Conservation (phyloP, 805 yeast genomes). For the Wickerhamiella parazyma region DNA sequence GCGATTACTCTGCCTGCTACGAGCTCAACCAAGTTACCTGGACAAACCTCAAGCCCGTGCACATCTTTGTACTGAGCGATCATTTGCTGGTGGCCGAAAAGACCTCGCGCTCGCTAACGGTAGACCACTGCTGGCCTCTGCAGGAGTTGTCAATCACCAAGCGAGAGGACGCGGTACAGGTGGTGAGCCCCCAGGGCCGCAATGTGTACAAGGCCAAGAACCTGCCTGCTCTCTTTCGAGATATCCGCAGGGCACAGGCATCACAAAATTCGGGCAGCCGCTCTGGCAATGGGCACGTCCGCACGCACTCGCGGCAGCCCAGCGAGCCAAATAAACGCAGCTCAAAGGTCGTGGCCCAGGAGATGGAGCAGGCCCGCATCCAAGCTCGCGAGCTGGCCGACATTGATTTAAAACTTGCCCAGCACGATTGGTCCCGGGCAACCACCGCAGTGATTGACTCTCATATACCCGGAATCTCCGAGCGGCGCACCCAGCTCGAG, state of each 20-base stretch:
- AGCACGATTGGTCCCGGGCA: constrained; percentile 39
- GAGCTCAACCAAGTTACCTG: constrained; percentile 77
- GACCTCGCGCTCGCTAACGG: constrained; percentile 36
- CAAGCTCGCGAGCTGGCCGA: constrained; percentile 55
- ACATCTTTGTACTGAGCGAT: constrained; percentile 66
- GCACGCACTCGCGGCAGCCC: neutral
- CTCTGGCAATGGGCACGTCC: neutral
- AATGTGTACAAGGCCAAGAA: neutral
- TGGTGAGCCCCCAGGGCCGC: constrained; percentile 1
- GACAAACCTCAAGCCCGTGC: constrained; percentile 65
- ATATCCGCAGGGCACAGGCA: neutral
- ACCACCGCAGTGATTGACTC: neutral
- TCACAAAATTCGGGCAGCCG: neutral
- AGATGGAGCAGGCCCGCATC: constrained; percentile 32
- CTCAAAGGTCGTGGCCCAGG: neutral
- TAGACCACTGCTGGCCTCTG: constrained; percentile 69
- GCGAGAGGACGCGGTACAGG: constrained; percentile 9
- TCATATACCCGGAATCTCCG: constrained; percentile 1
- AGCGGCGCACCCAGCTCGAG: constrained; percentile 5
- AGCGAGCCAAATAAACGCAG: neutral
- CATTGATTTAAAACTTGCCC: constrained; percentile 52
- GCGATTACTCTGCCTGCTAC: constrained; percentile 73
- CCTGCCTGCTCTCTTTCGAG: neutral
- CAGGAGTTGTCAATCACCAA: constrained; percentile 35
- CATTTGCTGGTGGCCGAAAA: constrained; percentile 54